Percentiles rank a stretch among this genome's conserved stretches.
Evolutionary conservation across 2,329 filamentous ascomycete genomes (phyloP).

Genomic region (Fusarium anguioides): DNA sequence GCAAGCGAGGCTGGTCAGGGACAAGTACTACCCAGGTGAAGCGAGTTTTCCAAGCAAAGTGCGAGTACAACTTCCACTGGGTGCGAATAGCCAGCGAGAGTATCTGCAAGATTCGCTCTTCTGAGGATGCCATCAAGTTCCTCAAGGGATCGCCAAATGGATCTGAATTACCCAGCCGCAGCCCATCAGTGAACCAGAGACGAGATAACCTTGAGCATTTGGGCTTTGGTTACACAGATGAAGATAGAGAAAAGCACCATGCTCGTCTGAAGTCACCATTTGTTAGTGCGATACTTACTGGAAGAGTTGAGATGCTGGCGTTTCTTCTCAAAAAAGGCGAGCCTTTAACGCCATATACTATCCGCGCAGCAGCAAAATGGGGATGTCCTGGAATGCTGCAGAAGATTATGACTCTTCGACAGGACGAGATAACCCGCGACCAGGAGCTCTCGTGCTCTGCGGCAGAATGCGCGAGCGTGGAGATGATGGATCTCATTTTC

Average conservation of each 20-base stretch:
- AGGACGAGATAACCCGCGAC: constrained; percentile 22
- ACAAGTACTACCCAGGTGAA: constrained; percentile 26
- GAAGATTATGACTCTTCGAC: constrained; percentile 22
- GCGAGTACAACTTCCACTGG: constrained; percentile 43
- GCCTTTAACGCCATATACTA: constrained; percentile 19
- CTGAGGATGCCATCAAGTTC: constrained; percentile 34
- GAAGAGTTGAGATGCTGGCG: constrained; percentile 25
- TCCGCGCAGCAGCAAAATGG: constrained; percentile 25
- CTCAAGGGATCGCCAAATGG: constrained; percentile 38
- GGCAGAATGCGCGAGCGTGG: constrained; percentile 14
- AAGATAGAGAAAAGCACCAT: constrained; percentile 28
- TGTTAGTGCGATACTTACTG: constrained; percentile 23
- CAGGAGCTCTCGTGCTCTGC: constrained; percentile 25
- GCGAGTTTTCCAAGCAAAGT: constrained; percentile 34
- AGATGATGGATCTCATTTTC: constrained; percentile 21
- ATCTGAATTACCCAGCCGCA: constrained; percentile 1
- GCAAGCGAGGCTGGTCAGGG: constrained; percentile 30
- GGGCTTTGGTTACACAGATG: constrained; percentile 22
- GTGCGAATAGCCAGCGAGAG: constrained; percentile 39
- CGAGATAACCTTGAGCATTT: constrained; percentile 9
- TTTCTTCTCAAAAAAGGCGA: constrained; percentile 28
- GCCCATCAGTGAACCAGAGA: constrained; percentile 3
- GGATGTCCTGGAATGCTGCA: constrained; percentile 18
- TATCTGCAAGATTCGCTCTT: constrained; percentile 29
- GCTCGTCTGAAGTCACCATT: constrained; percentile 23